Conservation (phyloP, 2,329 filamentous ascomycete genomes). For the Pseudogymnoascus sp. region DNA sequence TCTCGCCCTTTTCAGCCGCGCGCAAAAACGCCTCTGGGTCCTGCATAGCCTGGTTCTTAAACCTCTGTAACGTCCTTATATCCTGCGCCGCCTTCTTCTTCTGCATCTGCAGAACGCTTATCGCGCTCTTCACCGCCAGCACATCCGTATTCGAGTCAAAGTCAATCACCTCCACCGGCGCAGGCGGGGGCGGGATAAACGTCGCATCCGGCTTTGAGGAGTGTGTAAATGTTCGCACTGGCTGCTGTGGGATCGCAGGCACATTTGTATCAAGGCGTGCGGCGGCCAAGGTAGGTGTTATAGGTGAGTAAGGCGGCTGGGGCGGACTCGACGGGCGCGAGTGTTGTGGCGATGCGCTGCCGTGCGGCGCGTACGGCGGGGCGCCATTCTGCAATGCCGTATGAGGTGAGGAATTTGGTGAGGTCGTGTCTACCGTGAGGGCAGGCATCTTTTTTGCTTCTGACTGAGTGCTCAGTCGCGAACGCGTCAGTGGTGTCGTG, state of each 20-base stretch:
- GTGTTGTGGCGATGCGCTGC: slow-evolving; percentile 9
- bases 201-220: slow-evolving; percentile 35
- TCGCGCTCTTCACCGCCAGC: slow-evolving; percentile 76
- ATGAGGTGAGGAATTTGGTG: not conserved
- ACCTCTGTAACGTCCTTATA: slow-evolving; percentile 59
- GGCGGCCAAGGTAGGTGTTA: slow-evolving; percentile 23
- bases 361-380: slow-evolving; percentile 8
- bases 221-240: slow-evolving; percentile 37
- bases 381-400: not conserved
- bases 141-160: slow-evolving; percentile 71
- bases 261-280: slow-evolving; percentile 17
- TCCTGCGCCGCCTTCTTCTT: slow-evolving; percentile 69
- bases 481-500: not conserved
- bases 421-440: slow-evolving; percentile 21
- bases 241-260: slow-evolving; percentile 2
- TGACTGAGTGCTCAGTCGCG: not conserved
- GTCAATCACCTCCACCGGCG: slow-evolving; percentile 42
- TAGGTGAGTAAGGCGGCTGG: slow-evolving; percentile 26
- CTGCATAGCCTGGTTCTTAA: slow-evolving; percentile 62
- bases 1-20: slow-evolving; percentile 57
- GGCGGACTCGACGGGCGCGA: slow-evolving; percentile 24
- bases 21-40: slow-evolving; percentile 65
- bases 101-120: slow-evolving; percentile 82
- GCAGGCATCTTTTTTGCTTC: slow-evolving; percentile 20
- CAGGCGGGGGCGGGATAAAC: slow-evolving; percentile 39